Conservation (phyloP, 192 early-diverging fungal species). For the Ambispora gerdemannii region DNA sequence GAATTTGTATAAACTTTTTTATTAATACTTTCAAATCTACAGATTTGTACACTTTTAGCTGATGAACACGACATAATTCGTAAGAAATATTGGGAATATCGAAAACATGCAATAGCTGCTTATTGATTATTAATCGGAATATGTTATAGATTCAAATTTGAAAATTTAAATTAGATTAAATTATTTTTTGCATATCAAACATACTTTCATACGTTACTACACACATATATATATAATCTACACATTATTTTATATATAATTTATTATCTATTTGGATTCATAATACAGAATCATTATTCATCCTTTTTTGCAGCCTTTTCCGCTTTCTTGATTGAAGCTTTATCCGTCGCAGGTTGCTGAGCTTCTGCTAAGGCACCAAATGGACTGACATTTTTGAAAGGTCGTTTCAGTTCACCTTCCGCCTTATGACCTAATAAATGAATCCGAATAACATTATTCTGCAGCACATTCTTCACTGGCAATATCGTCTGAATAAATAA, state of each 20-base stretch:
- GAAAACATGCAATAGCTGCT: conserved; percentile 36
- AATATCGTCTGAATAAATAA: conserved; percentile 83
- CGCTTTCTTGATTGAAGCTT: conserved; percentile 55
- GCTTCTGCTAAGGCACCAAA: conserved; percentile 56
- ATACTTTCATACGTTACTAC: no score
- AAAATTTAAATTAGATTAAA: no score
- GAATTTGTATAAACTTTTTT: neutral
- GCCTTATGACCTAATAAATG: conserved; percentile 73
- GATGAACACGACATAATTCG: conserved; percentile 60
- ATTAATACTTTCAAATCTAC: neutral
- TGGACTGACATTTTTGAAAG: conserved; percentile 76
- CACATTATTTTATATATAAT: no score
- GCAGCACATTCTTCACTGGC: conserved; percentile 66
- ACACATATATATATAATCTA: no score
- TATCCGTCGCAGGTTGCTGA: conserved; percentile 48
- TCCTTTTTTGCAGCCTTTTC: conserved; percentile 43
- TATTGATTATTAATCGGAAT: no score
- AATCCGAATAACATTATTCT: conserved; percentile 74
- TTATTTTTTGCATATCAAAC: no score
- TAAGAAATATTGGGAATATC: conserved; percentile 66
- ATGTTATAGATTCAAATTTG: no score
- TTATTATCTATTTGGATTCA: no score
- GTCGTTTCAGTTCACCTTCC: conserved; percentile 75
- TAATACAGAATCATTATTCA: conserved; percentile 28
- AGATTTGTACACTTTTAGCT: conserved; percentile 55